Base-by-base conservation (phyloP, 1,284 basidiomycete genomes). In the Moesziomyces sp. region DNA sequence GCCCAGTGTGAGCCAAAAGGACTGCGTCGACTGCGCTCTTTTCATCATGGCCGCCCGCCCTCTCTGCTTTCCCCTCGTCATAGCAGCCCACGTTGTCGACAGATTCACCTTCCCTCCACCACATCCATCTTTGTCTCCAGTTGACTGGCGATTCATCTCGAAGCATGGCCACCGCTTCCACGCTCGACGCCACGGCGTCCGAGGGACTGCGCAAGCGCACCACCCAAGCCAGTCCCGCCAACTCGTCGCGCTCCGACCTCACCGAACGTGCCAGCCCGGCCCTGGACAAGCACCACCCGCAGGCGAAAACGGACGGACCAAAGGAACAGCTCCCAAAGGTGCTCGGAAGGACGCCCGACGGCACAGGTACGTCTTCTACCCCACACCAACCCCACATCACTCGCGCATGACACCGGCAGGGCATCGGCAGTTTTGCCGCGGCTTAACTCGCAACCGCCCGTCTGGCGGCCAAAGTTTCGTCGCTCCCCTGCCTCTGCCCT, bases 281-380 rank as follows among this genome's bases (percentile, higher is more conserved):
- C 21, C 30, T 28, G 26, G 35, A 58, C 21, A 30, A 55, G 23
- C 18, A 18, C 16, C 35, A 55, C 28, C 26, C 21, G 9, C 35
- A 35, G 43, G 35, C 49, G 11, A 55, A 65, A 7, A 40, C 34
- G n/a, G 16, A 35, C 9, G 26, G 44, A n/a, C 34, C 52, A 46
- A 21, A 58, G 14, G n/a, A 18, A 48, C 47, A 58, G 40, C 38
- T 18, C 8, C 43, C 47, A n/a, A 73, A 65, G 16, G 59, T 73
- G 21, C 63, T 73, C 40, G 70, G 70, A n/a, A 67, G 70, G 44
- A 67, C 70, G 30, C 63, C 70, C 13, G 70, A 73, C 46, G 70
- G 70, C 51, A 73, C 70, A 46, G 64, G 70, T 73, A 54, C 52
- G 70, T 63, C 5, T 9, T 11, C 3, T 11, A n/a, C 42, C 45